Percentiles rank a stretch among this genome's conserved stretches.
Conservation (phyloP, 2,329 filamentous ascomycete species). For the Ophiostoma ulmi region DNA sequence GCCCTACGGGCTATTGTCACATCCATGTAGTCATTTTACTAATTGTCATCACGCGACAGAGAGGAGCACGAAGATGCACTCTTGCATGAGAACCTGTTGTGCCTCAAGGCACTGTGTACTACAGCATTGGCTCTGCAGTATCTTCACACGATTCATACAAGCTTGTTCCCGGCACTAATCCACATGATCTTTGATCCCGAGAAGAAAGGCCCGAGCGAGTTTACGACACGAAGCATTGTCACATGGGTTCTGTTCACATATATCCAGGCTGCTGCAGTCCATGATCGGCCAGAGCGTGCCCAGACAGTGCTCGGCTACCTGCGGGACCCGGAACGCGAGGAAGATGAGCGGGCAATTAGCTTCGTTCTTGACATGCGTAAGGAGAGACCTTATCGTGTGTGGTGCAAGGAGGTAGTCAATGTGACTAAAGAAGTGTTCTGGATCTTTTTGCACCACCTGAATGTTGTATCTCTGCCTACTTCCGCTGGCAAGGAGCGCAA, state of each 20-base stretch:
- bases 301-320: conserved; percentile 72
- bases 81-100: conserved; percentile 85
- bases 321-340: conserved; percentile 69
- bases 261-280: conserved; percentile 60
- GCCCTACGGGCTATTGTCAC: background rate
- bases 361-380: conserved; percentile 89
- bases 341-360: conserved; percentile 68
- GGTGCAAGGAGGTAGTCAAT: conserved; percentile 86
- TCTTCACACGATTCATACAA: conserved; percentile 70
- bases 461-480: conserved; percentile 66
- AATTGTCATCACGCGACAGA: conserved; percentile 39
- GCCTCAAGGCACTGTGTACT: conserved; percentile 89
- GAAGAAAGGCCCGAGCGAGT: conserved; percentile 95
- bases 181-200: conserved; percentile 95
- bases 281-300: conserved; percentile 63
- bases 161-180: conserved; percentile 79
- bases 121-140: conserved; percentile 80
- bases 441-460: conserved; percentile 95
- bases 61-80: conserved; percentile 95
- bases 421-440: conserved; percentile 98
- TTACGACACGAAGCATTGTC: conserved; percentile 85
- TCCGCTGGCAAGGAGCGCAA: conserved; percentile 10
- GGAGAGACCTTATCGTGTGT: conserved; percentile 82
- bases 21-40: conserved; percentile 7
- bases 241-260: conserved; percentile 86